These are phyloP conservation scores for Brasilioporus rufonigricans DNA, from an alignment of 768 basidiomycete species.

Conservation along the genomic window DNA sequence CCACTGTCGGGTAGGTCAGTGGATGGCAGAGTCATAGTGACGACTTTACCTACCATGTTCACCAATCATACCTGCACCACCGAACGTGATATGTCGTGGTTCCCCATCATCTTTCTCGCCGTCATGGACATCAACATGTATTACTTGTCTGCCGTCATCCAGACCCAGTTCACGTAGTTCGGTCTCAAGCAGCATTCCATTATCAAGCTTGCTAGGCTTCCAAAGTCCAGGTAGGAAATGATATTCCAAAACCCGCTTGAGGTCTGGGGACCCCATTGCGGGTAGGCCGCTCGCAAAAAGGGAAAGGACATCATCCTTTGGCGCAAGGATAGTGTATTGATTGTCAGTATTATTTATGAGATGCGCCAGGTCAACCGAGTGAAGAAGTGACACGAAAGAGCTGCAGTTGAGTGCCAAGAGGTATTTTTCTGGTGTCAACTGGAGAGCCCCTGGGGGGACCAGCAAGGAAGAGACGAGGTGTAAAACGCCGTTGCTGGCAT, in stretches of 20 bases:
- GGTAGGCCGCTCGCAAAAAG: constrained; percentile 57
- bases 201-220: constrained; percentile 62
- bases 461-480: constrained; percentile 87
- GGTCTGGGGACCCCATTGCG: constrained; percentile 59
- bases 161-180: constrained; percentile 72
- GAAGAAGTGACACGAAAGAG: constrained; percentile 83
- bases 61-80: constrained; percentile 76
- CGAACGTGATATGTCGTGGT: constrained; percentile 68
- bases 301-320: constrained; percentile 79
- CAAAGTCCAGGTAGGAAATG: constrained; percentile 89
- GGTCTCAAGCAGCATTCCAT: constrained; percentile 79
- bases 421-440: constrained; percentile 91
- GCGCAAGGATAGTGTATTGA: constrained; percentile 88
- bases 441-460: constrained; percentile 69
- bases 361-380: constrained; percentile 70
- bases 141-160: constrained; percentile 64
- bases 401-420: constrained; percentile 91
- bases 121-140: constrained; percentile 61
- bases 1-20: constrained; percentile 44
- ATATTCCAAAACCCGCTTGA: constrained; percentile 76
- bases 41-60: constrained; percentile 58
- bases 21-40: not conserved
- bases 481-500: constrained; percentile 92
- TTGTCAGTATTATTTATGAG: constrained; percentile 69
- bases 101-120: constrained; percentile 45